Conservation (phyloP, 345 rosid species). For the Erucastrum elatum region DNA sequence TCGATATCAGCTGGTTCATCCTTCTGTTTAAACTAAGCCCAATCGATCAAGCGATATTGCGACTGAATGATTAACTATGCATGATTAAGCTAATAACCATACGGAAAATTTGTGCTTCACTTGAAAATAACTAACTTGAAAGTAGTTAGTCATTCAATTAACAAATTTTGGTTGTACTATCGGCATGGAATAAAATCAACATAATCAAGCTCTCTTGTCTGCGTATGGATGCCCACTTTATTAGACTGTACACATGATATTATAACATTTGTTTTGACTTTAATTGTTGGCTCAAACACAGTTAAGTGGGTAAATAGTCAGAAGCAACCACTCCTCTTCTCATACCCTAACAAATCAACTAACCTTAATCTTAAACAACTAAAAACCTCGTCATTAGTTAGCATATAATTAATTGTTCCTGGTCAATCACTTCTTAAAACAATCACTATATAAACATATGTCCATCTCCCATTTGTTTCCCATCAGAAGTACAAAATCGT, state of each 20-base stretch:
- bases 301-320: conserved; percentile 24
- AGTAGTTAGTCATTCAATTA: not conserved
- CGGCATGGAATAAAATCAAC: not conserved
- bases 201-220: conserved; percentile 10
- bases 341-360: conserved; percentile 33
- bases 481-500: conserved; percentile 24
- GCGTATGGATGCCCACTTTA: conserved; percentile 22
- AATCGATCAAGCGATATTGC: not conserved
- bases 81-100: not conserved
- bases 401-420: conserved; percentile 22
- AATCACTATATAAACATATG: conserved; percentile 19
- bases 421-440: conserved; percentile 14
- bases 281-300: conserved; percentile 21
- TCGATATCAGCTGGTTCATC: not conserved
- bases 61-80: not conserved
- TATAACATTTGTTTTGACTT: not conserved
- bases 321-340: conserved; percentile 37
- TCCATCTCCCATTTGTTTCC: conserved; percentile 18
- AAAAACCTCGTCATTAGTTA: conserved; percentile 1
- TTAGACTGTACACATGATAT: not conserved
- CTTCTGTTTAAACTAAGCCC: not conserved
- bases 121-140: not conserved
- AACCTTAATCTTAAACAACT: conserved; percentile 21
- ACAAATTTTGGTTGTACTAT: conserved; percentile 5
- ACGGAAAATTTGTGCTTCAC: not conserved